Conservation (phyloP, 192 early-diverging fungal genomes). For the Jimgerdemannia flammicorona region DNA sequence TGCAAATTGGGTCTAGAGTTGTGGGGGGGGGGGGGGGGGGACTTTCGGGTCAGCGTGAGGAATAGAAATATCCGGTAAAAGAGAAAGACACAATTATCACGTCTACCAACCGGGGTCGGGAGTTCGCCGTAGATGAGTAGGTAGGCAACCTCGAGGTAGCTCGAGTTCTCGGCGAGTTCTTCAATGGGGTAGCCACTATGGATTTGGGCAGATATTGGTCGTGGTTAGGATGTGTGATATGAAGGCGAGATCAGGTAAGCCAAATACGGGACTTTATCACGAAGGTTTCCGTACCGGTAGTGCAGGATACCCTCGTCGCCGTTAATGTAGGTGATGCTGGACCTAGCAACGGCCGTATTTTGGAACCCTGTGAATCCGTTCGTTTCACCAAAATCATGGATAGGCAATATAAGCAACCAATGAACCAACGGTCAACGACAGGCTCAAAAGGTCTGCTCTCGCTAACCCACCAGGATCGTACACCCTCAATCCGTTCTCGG, state of each 20-base stretch:
- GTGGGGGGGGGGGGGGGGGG: too few relatives aligned
- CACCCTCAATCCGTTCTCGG: conserved; percentile 18
- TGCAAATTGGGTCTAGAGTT: conserved; percentile 34
- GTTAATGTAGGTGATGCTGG: conserved; percentile 63
- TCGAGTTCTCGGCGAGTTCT: conserved; percentile 58
- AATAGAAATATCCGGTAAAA: neutral
- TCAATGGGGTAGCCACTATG: conserved; percentile 64
- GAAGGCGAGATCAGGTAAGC: too few relatives aligned
- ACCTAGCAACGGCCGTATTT: conserved; percentile 62
- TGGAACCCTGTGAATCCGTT: conserved; percentile 37
- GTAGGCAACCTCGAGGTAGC: conserved; percentile 66
- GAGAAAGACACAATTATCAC: neutral
- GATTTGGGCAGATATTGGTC: neutral
- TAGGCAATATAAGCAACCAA: neutral
- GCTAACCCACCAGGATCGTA: conserved; percentile 23
- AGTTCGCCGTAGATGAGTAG: conserved; percentile 62
- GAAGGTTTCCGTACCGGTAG: conserved; percentile 27
- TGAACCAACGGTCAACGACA: neutral
- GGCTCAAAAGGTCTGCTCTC: neutral
- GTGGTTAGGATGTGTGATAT: too few relatives aligned
- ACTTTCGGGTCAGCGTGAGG: neutral
- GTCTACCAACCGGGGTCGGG: conserved; percentile 17
- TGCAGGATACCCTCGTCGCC: conserved; percentile 62
- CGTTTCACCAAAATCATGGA: neutral
- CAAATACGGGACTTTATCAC: neutral